Evolutionary conservation across 306 rosid genomes (phyloP), one percentile per base, ranked within the genome.

Genomic region (Malus asiatica): DNA sequence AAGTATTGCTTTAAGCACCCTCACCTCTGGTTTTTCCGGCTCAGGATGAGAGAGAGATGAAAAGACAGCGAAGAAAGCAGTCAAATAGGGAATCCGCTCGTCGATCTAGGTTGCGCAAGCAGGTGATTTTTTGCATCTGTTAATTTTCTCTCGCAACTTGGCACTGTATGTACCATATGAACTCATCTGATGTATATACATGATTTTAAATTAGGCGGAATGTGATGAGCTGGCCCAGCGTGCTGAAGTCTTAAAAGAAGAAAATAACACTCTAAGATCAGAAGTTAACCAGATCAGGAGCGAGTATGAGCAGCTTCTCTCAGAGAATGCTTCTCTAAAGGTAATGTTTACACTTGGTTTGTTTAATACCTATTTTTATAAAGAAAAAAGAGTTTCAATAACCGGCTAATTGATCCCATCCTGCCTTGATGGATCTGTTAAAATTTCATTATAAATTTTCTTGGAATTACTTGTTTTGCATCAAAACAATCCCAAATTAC

Each of bases 81-180:
- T 95, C 99, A 20, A 95, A 95, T 66, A 87, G 99, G 79, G 99
- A 95, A 86, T 95, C 99, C 57, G 99, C 99, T 74, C 96, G 99
- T 46, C 81, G 99, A 71, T 95, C 99, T 71, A 91, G 99, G 84
- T 78, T 95, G 89, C 97, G 99, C 68, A 95, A 95, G 83, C 99
- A 95, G 97, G 99, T 92, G 63, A 83, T 66, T 33, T 40, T 46
- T 53, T 14, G 52, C 32, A 27, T 40, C 22, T 76, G 67, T 83
- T 71, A 70, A 61, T 79, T 35, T 69, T 42, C 10, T 74, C 52
- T 45, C 61, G 66, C 45, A 73, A 71, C 79, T 75, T 53, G 72
- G 79, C 59, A 55, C 59, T 83, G 38, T 71, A 8, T 72, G 51
- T 76, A 62, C 62, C 44, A 14, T 75, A 45, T 70, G 59, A 71